Evolutionary conservation across 176 grass and related monocot species (phyloP), one percentile per base, ranked within the genome.

Genomic region (Microstegium vimineum): DNA sequence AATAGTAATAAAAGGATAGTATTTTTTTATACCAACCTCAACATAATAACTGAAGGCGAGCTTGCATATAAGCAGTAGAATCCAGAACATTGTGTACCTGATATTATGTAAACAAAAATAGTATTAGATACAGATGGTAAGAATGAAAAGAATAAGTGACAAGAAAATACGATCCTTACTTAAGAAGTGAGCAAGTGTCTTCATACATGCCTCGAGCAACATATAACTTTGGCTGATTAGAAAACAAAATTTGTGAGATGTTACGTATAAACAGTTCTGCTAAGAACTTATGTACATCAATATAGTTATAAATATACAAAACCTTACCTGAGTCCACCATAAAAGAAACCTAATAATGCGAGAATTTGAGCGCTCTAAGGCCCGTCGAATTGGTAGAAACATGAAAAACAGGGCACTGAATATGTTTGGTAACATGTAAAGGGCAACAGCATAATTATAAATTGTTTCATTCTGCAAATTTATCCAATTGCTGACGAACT

Each of bases 11-110:
- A 73, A 32, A 18, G 45, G 11, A 22, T 52, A 73, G 57, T 8
- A 42, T 26, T 27, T 42, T 42, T 71, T 77, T 60, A 35, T 79
- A 74, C 79, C 4, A 79, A 99, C 96, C 96, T 99, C 96, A 78
- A 95, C 96, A 92, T 99, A 95, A 82, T 88, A 99, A 79, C 96
- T 99, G 85, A 99, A 99, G 54, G 91, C 52, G 30, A 99, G 85
- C 81, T 99, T 99, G 90, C 96, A 91, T 87, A 95, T 90, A 49
- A 99, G 96, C 91, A 99, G 88, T 22, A 99, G 65, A 85, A 95
- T 95, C 96, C 96, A 95, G 82, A 99, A 99, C 46, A 85, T 82
- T 27, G 91, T 95, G 69, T 99, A 99, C 80, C 96, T 99, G 66
- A 67, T 82, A 84, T 67, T 76, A 34, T n/a, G n/a, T 34, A 84